Evolutionary conservation across 2,329 filamentous ascomycete genomes (phyloP).

Genomic region (Paracamarosporium sp.): DNA sequence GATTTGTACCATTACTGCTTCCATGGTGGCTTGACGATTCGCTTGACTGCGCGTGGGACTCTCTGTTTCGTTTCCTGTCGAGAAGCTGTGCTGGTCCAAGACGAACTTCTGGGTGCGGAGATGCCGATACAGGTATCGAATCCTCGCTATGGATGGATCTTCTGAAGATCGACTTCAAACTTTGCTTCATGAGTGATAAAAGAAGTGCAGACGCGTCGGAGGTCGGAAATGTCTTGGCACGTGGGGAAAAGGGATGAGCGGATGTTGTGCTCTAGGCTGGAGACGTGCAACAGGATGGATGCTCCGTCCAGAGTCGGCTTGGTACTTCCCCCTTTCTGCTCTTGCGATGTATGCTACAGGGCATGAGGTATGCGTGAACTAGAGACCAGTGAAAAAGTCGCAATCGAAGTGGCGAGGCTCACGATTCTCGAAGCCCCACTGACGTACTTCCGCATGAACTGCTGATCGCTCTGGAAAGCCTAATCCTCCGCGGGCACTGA

Average conservation of each 20-base stretch:
- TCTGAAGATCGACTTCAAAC: constrained; percentile 7
- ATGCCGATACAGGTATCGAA: background rate
- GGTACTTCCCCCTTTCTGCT: background rate
- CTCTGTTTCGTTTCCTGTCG: background rate
- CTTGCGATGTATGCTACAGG: background rate
- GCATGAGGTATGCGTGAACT: background rate
- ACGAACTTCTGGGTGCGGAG: background rate
- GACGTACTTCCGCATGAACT: constrained; percentile 1
- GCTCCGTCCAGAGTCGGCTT: background rate
- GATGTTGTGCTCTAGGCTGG: background rate
- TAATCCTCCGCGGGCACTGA: background rate
- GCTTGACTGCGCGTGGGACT: background rate
- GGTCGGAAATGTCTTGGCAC: background rate
- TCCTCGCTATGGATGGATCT: background rate
- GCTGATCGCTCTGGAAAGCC: background rate
- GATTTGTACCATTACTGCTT: background rate
- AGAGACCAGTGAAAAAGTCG: constrained; percentile 4
- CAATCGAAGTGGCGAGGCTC: background rate
- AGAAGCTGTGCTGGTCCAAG: background rate
- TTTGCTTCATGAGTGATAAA: constrained; percentile 3
- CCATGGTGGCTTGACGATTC: background rate
- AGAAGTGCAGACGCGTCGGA: background rate
- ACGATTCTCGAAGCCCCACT: background rate
- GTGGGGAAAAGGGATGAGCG: background rate
- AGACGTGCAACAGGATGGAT: background rate